Conservation (phyloP, 306 rosid genomes). For the Mimosa bimucronata region DNA sequence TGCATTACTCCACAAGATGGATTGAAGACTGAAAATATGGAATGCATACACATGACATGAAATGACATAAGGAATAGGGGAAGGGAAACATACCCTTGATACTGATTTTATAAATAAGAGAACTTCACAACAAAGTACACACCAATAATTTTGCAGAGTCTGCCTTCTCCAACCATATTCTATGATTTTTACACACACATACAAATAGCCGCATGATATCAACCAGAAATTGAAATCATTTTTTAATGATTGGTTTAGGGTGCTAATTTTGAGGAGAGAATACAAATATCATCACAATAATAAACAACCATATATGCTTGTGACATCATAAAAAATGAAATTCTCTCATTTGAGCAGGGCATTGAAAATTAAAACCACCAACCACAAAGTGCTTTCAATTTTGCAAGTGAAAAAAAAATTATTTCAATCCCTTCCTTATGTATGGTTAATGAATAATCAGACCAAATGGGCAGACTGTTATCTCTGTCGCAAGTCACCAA, state of each 20-base stretch:
- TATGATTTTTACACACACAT: constrained; percentile 7
- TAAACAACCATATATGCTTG: neutral
- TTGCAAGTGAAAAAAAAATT: neutral
- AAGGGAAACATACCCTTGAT: neutral
- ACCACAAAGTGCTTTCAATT: neutral
- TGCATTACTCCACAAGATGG: constrained; percentile 16
- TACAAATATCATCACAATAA: neutral
- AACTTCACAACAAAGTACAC: constrained; percentile 31
- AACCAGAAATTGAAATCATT: constrained; percentile 31
- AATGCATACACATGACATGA: neutral
- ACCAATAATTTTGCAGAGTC: constrained; percentile 22
- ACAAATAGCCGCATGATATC: neutral
- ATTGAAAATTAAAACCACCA: constrained; percentile 21
- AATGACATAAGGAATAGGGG: neutral
- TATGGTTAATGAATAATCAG: neutral
- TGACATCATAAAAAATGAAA: neutral
- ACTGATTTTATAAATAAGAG: constrained; percentile 5
- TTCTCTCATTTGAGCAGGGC: neutral
- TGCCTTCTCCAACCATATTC: constrained; percentile 24
- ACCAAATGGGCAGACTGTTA: neutral
- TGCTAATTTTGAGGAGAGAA: constrained; percentile 9
- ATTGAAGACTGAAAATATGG: constrained; percentile 1
- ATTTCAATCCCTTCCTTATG: constrained; percentile 13
- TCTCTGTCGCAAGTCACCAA: constrained; percentile 4
- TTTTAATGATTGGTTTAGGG: constrained; percentile 20